phyloP scores from a whole-genome alignment of 139 green algal genomes.

The Dunaliella primolecta region DNA sequence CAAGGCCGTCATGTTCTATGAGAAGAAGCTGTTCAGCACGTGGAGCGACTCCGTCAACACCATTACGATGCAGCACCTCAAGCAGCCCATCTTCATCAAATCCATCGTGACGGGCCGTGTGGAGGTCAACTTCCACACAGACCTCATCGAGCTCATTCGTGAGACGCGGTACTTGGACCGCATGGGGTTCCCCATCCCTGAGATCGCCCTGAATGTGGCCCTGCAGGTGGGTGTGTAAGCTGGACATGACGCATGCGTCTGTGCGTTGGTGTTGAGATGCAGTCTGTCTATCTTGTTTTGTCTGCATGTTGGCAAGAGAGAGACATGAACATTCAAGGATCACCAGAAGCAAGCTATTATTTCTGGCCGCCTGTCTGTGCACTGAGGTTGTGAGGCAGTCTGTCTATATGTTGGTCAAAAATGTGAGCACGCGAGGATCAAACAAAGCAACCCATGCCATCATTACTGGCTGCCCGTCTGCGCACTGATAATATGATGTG shows the following conservation, averaged over 20 bases:
- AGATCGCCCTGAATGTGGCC: slow-evolving; percentile 76
- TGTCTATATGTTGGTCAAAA: no score
- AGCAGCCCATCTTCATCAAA: slow-evolving; percentile 69
- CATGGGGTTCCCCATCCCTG: slow-evolving; percentile 83
- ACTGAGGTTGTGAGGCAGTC: no score
- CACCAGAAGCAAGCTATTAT: no score
- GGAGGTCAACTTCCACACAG: slow-evolving; percentile 52
- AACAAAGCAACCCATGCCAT: no score
- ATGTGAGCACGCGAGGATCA: no score
- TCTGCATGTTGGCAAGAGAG: no score
- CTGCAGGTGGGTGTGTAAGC: slow-evolving; percentile 50
- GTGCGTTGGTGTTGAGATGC: neutral
- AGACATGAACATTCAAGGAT: no score
- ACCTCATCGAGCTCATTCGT: slow-evolving; percentile 69
- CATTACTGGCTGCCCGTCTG: no score
- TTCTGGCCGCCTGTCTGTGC: no score
- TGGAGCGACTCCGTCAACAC: slow-evolving; percentile 74
- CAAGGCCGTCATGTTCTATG: slow-evolving; percentile 75
- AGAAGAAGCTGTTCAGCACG: slow-evolving; percentile 71
- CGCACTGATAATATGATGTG: no score
- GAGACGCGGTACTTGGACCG: slow-evolving; percentile 86
- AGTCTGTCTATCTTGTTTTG: no score
- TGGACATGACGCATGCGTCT: neutral
- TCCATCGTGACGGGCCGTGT: slow-evolving; percentile 32
- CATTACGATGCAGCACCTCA: slow-evolving; percentile 65